These are phyloP conservation scores for Penicillium coffeae DNA, from an alignment of 495 filamentous ascomycete genomes.

Conservation along the genomic window DNA sequence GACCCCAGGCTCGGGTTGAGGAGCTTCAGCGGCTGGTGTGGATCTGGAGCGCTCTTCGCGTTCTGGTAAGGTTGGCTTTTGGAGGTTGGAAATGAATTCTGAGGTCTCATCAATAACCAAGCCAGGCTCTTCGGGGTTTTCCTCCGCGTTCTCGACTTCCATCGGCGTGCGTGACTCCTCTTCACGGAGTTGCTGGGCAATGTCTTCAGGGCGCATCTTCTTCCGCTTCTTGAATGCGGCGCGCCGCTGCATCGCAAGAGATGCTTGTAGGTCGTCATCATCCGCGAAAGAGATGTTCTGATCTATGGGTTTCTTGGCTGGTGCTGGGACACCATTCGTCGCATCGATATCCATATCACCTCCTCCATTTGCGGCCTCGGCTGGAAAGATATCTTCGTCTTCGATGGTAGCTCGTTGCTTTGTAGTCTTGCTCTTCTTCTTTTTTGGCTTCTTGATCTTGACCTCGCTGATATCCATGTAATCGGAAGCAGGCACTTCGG, in stretches of 20 bases:
- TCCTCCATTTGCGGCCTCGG: constrained; percentile 39
- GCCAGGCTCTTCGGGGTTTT: constrained; percentile 59
- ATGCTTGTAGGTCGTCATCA: constrained; percentile 88
- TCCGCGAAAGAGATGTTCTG: constrained; percentile 73
- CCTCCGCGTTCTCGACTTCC: constrained; percentile 43
- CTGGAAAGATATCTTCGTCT: constrained; percentile 68
- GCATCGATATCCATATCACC: constrained; percentile 76
- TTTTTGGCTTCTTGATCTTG: constrained; percentile 91
- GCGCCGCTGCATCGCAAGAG: constrained; percentile 73
- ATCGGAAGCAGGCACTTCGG: constrained; percentile 68
- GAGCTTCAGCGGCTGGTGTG: constrained; percentile 42
- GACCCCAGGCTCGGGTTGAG: constrained; percentile 42
- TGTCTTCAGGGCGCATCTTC: constrained; percentile 74
- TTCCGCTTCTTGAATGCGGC: constrained; percentile 88
- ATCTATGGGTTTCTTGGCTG: constrained; percentile 57
- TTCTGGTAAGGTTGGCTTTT: constrained; percentile 64
- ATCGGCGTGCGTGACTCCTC: constrained; percentile 58
- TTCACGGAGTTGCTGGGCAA: constrained; percentile 77
- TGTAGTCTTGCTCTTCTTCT: constrained; percentile 79
- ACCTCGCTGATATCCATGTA: constrained; percentile 82
- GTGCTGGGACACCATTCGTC: constrained; percentile 31
- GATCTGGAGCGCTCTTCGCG: constrained; percentile 45
- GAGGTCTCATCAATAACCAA: constrained; percentile 91
- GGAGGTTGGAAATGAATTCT: constrained; percentile 85
- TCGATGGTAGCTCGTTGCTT: constrained; percentile 65